Conservation (phyloP, 257 asterid species). For the Solanum paucissectum region DNA sequence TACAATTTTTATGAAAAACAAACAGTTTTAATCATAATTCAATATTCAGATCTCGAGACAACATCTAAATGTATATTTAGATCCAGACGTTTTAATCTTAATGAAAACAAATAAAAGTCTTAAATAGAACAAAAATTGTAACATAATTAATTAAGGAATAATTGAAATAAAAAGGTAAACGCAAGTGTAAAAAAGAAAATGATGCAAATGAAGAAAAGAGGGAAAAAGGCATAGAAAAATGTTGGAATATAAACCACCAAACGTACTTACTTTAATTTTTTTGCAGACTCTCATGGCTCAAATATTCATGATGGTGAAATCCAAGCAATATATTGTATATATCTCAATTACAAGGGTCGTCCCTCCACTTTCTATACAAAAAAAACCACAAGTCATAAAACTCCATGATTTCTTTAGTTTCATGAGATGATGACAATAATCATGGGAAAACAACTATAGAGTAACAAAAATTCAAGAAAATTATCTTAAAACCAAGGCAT, state of each 20-base stretch:
- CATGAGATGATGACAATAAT: neutral
- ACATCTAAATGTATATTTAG: no score
- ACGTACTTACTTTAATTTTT: neutral
- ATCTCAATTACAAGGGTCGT: neutral
- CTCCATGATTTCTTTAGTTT: neutral
- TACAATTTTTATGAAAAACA: no score
- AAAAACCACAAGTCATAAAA: neutral
- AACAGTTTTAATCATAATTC: no score
- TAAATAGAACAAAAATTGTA: neutral
- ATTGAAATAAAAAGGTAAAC: neutral
- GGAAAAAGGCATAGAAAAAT: neutral
- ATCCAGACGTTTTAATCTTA: no score
- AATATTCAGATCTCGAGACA: no score
- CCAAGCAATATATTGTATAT: neutral
- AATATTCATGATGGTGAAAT: neutral
- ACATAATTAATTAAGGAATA: neutral
- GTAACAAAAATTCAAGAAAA: neutral
- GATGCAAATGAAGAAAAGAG: neutral
- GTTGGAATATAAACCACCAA: neutral
- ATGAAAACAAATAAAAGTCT: no score
- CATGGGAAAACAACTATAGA: neutral
- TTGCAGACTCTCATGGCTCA: constrained; percentile 3
- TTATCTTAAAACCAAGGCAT: neutral
- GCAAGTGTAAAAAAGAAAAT: neutral
- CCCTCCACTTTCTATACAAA: neutral